Conservation (phyloP, 176 grass and related monocot genomes). For the Triticum timopheevii region DNA sequence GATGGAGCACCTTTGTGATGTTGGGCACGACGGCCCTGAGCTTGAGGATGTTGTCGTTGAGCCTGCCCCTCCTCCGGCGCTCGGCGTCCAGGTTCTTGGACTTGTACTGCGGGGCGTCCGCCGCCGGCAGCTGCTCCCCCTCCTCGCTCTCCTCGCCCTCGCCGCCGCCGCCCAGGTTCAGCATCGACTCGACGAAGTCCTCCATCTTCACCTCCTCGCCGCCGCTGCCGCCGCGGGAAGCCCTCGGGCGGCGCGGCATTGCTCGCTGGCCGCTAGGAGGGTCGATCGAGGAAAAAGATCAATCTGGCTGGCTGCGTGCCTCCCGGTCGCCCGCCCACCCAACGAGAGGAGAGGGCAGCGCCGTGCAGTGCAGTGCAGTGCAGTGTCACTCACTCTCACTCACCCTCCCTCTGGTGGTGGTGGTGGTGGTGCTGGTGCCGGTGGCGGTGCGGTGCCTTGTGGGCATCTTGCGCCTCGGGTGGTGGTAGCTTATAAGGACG, state of each 20-base stretch:
- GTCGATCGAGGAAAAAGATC: neutral
- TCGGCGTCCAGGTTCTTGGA: slow-evolving; percentile 94
- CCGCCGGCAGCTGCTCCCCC: slow-evolving; percentile 18
- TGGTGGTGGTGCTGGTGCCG: neutral
- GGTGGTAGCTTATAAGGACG: slow-evolving; percentile 51
- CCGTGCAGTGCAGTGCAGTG: slow-evolving; percentile 16
- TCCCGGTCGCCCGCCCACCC: slow-evolving; percentile 28
- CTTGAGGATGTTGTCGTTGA: slow-evolving; percentile 79
- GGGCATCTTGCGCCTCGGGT: slow-evolving; percentile 7
- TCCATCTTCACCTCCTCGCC: slow-evolving; percentile 54
- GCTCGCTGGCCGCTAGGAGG: neutral
- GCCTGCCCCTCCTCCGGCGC: slow-evolving; percentile 66
- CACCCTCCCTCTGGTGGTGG: neutral
- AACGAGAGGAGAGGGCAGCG: neutral
- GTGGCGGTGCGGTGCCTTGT: slow-evolving; percentile 1
- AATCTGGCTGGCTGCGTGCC: neutral
- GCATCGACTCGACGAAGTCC: slow-evolving; percentile 46
- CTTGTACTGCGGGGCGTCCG: slow-evolving; percentile 55
- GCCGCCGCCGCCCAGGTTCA: slow-evolving; percentile 23
- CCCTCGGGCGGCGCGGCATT: slow-evolving; percentile 47
- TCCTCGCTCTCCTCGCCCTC: slow-evolving; percentile 31
- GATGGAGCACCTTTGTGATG: slow-evolving; percentile 72
- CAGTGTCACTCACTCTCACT: slow-evolving; percentile 11
- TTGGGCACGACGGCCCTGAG: slow-evolving; percentile 83
- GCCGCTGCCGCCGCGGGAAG: neutral